Conservation (phyloP, 345 rosid species). For the Citrus maxima region DNA sequence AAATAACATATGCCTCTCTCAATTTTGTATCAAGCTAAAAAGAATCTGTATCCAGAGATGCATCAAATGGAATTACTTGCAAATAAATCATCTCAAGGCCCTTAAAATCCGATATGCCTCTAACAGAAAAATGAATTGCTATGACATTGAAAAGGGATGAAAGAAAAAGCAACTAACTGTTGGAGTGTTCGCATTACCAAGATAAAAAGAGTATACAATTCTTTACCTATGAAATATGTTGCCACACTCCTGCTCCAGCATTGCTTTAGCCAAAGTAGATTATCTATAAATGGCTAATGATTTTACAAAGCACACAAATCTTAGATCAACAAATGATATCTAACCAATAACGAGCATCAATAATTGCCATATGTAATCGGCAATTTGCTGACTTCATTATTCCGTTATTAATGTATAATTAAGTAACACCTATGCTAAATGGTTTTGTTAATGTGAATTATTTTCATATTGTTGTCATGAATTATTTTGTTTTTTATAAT, state of each 20-base stretch:
- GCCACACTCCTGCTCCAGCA: neutral
- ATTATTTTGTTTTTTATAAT: too few relatives aligned
- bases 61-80: conserved; percentile 8
- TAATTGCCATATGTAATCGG: too few relatives aligned
- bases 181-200: neutral
- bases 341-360: neutral
- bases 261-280: neutral
- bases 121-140: neutral
- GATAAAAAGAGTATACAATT: neutral
- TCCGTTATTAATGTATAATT: too few relatives aligned
- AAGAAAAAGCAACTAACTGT: neutral
- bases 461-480: too few relatives aligned
- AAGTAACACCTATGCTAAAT: too few relatives aligned
- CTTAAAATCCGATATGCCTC: neutral
- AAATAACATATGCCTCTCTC: conserved; percentile 9
- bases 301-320: neutral
- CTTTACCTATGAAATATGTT: neutral
- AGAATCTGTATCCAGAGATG: conserved; percentile 7
- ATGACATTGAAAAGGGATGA: neutral
- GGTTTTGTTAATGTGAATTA: too few relatives aligned
- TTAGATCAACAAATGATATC: neutral
- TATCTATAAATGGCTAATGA: neutral
- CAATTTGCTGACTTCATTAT: too few relatives aligned
- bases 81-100: conserved; percentile 5
- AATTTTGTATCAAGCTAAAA: conserved; percentile 15